Base-by-base conservation (phyloP, 2,329 filamentous ascomycete species). In the Microcyclosporella mali region DNA sequence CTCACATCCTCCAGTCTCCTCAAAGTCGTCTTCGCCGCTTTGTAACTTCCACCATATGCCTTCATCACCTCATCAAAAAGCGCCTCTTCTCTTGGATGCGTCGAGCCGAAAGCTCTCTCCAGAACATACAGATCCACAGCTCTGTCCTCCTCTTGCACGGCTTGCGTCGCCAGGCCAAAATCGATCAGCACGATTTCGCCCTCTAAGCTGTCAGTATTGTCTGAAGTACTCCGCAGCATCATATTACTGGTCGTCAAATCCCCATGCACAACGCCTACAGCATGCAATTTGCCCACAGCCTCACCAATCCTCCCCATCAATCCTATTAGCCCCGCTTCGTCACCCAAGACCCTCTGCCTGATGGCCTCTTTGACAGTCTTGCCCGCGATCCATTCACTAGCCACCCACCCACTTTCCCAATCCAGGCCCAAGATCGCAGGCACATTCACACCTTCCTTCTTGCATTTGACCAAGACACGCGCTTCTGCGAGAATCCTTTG, bases 241-340 rank as follows among this genome's bases (percentile, higher is more conserved):
- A 98, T 75, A 67, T 98, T 98, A 68, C 89, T 95, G 51, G 89
- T 98, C 47, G 92, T 98, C 68, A 98, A 68, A 69, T 98, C 92
- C 31, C 92, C 92, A 69, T 98, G 92, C 46, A 95, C 81, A 43
- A 97, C 78, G 12, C 90, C 90, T n/a, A 81, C 75, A 41, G 75
- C 77, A 71, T 98, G 92, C 71, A 98, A 70, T 44, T 37, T 57
- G 16, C 57, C 63, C 19, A 64, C 59, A 21, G 56, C 57, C 30
- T 28, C n/a, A 8, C 62, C 62, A 33, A 65, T 56, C 61, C 39
- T 64, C 40, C 44, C 47, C 64, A 48, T 65, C 59, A 59, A 56
- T 11, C 14, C 41, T 45, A 41, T 56, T 45, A 61, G 37, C 17
- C 35, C 52, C 17, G 54, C 51, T 43, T 56, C 61, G 64, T 49